Evolutionary conservation across 441 rosid species (phyloP).

Genomic region (Syzygium syzygioides): DNA sequence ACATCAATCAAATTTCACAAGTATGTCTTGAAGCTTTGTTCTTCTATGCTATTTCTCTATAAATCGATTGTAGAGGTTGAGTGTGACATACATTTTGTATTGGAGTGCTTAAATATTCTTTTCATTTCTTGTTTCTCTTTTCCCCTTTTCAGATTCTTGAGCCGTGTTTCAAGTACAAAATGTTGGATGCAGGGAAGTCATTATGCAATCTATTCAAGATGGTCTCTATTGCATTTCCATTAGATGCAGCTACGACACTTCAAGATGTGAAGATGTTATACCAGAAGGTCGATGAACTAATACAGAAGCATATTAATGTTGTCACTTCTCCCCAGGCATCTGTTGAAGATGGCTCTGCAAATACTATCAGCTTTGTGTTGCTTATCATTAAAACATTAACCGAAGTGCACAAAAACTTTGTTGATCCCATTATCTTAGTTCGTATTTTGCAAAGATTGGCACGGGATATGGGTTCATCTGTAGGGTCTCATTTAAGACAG

Average conservation of each 20-base stretch:
- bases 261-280: constrained; percentile 66
- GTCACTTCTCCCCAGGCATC: constrained; percentile 55
- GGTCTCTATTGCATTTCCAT: constrained; percentile 86
- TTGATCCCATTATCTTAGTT: constrained; percentile 71
- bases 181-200: constrained; percentile 93
- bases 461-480: constrained; percentile 84
- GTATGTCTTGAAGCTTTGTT: constrained; percentile 30
- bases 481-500: constrained; percentile 78
- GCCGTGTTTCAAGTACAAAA: constrained; percentile 90
- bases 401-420: constrained; percentile 68
- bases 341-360: constrained; percentile 68
- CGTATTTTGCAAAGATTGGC: constrained; percentile 84
- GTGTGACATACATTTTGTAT: background rate
- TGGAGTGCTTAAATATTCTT: background rate
- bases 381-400: constrained; percentile 80
- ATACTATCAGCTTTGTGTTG: constrained; percentile 81
- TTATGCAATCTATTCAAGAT: constrained; percentile 92
- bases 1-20: constrained; percentile 87
- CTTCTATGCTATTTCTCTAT: constrained; percentile 6
- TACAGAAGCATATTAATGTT: constrained; percentile 71
- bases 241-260: constrained; percentile 59
- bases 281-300: constrained; percentile 84
- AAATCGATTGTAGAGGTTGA: background rate
- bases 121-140: constrained; percentile 7
- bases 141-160: constrained; percentile 69